Base-by-base conservation (phyloP, 1,284 basidiomycete genomes). In the Omphalotus olearius region DNA sequence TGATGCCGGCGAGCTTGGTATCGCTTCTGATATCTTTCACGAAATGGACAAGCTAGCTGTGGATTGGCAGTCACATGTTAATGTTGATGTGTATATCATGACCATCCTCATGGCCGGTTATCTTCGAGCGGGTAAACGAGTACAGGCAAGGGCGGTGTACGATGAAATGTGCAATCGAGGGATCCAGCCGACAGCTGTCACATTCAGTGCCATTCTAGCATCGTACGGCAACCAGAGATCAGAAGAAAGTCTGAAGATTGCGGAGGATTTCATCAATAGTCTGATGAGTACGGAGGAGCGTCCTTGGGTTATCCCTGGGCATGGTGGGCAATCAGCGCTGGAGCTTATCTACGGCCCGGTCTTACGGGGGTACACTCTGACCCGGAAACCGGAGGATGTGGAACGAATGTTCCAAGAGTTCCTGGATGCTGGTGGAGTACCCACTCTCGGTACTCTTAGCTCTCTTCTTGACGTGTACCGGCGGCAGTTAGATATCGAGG, bases 71-170 rank as follows among this genome's bases (percentile, higher is more conserved):
- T 65, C 67, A n/a, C 64, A 72, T 36, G 53, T 80, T 23, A 62
- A 71, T 42, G 63, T 83, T 52, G 80, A 78, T 55, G 69, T 73
- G 38, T 88, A 85, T 62, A 74, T 87, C 45, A 79, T 92, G 57
- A 93, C 92, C n/a, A 88, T 93, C 64, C 71, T 98, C 59, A 88
- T 98, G 70, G 77, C 83, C 16, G 91, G 86, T 1, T 88, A 86
- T 63, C 71, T 97, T 42, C 82, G 84, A 16, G 58, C 63, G 0
- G 78, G 82, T 1, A 70, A 88, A 40, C 73, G 74, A 47, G 60
- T 64, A 2, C 73, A 71, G 44, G 93, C 93, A 1, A 83, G 78
- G 65, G 74, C 69, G 1, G 76, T 91, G 20, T 88, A 91, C 61
- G 80, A 89, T 41, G 80, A 87, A 51, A 95, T 98, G 86, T 66